Base-by-base conservation (phyloP, 208 protist genomes). In the Acanthamoeba rhysodes region DNA sequence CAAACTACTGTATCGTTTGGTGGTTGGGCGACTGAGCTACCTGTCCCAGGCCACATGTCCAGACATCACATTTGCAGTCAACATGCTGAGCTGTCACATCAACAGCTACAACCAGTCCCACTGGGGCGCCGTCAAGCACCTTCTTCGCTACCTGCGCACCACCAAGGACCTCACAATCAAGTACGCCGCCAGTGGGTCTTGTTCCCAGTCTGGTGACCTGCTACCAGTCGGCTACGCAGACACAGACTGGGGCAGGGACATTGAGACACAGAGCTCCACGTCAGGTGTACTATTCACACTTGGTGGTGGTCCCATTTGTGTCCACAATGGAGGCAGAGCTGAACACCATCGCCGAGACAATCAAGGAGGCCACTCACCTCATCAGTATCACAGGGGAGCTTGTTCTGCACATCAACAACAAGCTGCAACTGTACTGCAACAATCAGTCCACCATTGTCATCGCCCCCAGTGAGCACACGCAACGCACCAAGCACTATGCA, bases 241-340 rank as follows among this genome's bases (percentile, higher is more conserved):
- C 29, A 6, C 48, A 2, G n/a, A 87, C 78, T 87, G 78, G 78
- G 78, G 34, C 34, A 10, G 72, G 10, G 72, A 80, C 6, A 2
- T n/a, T 0, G 24, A 93, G 6, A 22, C 37, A 57, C 57, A 53
- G 1, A 2, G 48, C 93, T 94, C 90, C 20, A 82, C 29, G 2
- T 64, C 68, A 1, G 90, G 68, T 6, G 0, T 59, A 6, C 2
- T 82, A 3, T 94, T 94, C 32, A 22, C 22, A 9, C 50, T 82
- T 24, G 29, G 20, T 41, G 90, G 90, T 4, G 66, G 68, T 59
- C 90, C 68, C 4, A 94, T 94, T 20, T 41, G 37, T 1, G 1
- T 94, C 90, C n/a, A 64, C 68, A 18, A 94, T 66, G 12, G 66
- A 94, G 62, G 90, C 66, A 1, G 66, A 94, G 34, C 37, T 70